Percentiles rank a stretch among this genome's conserved stretches.
Evolutionary conservation across 2,329 filamentous ascomycete genomes (phyloP).

Genomic region (Trichoderma simmonsii): DNA sequence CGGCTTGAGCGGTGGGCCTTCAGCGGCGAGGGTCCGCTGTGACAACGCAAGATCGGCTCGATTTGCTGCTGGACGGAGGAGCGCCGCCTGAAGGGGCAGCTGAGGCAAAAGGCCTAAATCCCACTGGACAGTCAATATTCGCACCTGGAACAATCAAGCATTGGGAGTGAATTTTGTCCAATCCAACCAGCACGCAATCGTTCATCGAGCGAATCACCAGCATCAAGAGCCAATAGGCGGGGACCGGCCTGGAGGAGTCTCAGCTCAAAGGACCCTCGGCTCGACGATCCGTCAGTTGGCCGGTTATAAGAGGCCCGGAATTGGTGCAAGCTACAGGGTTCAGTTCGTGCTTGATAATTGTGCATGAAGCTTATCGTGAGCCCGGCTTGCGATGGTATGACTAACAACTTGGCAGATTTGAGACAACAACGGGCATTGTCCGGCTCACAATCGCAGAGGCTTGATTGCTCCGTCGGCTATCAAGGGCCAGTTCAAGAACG

Average conservation of each 20-base stretch:
- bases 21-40: conserved; percentile 8
- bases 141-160: not conserved
- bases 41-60: conserved; percentile 6
- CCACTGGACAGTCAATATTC: not conserved
- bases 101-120: not conserved
- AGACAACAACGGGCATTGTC: not conserved
- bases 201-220: not conserved
- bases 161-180: not conserved
- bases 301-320: not conserved
- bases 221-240: not conserved
- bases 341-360: not conserved
- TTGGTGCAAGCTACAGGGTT: not conserved
- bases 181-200: conserved; percentile 3
- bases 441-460: not conserved
- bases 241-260: not conserved
- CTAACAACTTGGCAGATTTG: not conserved
- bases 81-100: not conserved
- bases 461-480: not conserved
- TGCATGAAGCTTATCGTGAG: conserved; percentile 6
- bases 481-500: not conserved
- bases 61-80: not conserved
- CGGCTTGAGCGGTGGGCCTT: not conserved
- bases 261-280: not conserved
- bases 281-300: not conserved
- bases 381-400: not conserved